Evolutionary conservation across 2,329 filamentous ascomycete genomes (phyloP).

Genomic region (Tolypocladium tropicale): DNA sequence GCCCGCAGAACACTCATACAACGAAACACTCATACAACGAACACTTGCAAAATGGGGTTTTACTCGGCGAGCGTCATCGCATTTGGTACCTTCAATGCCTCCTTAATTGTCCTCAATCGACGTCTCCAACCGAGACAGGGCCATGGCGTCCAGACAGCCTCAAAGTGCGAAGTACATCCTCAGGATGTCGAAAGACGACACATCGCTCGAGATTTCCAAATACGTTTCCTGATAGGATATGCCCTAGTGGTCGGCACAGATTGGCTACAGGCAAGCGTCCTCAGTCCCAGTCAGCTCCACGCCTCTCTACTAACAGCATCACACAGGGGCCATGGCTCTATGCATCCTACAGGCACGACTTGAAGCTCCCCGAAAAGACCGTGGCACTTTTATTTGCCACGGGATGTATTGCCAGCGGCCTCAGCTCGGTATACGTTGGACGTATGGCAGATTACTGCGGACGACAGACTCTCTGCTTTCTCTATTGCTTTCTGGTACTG

Average conservation of each 20-base stretch:
- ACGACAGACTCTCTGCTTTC: slow-evolving; percentile 38
- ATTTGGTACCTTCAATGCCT: neutral
- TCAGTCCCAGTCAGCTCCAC: neutral
- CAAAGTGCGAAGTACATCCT: too few species aligned
- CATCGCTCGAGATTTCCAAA: neutral
- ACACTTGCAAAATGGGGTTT: too few species aligned
- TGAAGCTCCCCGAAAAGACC: slow-evolving; percentile 29
- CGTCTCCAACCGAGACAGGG: too few species aligned
- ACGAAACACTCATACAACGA: too few species aligned
- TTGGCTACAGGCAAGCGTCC: neutral
- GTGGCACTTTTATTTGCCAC: slow-evolving; percentile 35
- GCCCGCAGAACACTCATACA: too few species aligned
- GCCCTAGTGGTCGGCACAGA: neutral
- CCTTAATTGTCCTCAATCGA: too few species aligned
- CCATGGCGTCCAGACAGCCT: too few species aligned
- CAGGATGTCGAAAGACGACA: too few species aligned
- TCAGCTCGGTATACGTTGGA: slow-evolving; percentile 31
- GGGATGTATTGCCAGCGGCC: slow-evolving; percentile 37
- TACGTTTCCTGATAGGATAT: neutral
- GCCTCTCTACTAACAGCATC: neutral
- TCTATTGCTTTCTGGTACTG: too few species aligned
- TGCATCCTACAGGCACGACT: slow-evolving; percentile 41
- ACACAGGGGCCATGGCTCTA: slow-evolving; percentile 36
- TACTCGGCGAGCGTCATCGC: slow-evolving; percentile 2
- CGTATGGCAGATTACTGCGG: slow-evolving; percentile 32